Evolutionary conservation across 495 filamentous ascomycete genomes (phyloP).

Genomic region (Haplographium delicatum): DNA sequence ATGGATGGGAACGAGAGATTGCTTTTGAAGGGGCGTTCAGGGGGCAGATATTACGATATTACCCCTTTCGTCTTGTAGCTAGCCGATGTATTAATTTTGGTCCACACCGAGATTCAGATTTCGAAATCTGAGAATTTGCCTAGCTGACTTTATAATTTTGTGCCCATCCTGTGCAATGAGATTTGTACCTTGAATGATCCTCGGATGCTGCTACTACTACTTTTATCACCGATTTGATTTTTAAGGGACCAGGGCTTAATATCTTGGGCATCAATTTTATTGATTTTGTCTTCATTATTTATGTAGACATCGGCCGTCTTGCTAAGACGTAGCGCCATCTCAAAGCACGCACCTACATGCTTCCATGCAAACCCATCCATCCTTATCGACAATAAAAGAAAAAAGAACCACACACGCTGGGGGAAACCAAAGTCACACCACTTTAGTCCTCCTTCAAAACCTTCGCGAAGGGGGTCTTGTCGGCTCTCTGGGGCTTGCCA

Average conservation of each 20-base stretch:
- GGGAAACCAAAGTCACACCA: constrained; percentile 22
- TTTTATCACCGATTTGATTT: no score
- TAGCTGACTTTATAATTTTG: no score
- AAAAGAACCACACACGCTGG: neutral
- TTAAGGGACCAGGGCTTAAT: no score
- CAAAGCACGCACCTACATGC: neutral
- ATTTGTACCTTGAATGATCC: no score
- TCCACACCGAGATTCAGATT: no score
- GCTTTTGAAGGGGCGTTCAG: neutral
- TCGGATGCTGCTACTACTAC: no score
- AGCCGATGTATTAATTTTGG: no score
- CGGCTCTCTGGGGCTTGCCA: constrained; percentile 27
- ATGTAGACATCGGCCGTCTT: constrained; percentile 13
- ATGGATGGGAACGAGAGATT: neutral
- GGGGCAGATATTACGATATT: no score
- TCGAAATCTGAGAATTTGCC: no score
- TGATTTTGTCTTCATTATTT: constrained; percentile 19
- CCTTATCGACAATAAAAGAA: constrained; percentile 9
- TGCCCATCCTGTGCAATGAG: no score
- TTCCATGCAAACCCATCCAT: constrained; percentile 8
- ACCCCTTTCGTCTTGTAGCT: no score
- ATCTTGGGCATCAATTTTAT: no score
- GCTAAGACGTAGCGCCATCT: constrained; percentile 12
- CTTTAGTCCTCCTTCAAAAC: constrained; percentile 29
- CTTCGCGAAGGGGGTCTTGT: constrained; percentile 18